Evolutionary conservation across 2,329 filamentous ascomycete species (phyloP), one percentile per base, ranked within the genome.

Genomic region (Fusarium buxicola): DNA sequence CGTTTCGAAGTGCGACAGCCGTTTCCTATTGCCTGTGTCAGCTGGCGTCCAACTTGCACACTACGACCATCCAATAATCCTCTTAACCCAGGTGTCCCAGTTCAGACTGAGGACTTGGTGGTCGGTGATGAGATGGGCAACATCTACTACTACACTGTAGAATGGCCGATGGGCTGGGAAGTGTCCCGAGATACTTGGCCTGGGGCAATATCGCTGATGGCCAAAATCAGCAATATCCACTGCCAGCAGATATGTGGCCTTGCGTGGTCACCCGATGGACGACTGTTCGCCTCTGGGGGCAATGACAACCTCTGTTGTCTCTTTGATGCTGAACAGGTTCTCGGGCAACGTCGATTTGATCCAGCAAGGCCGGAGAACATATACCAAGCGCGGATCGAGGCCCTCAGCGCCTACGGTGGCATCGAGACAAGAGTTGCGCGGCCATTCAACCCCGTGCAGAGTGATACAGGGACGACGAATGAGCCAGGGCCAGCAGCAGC

Each of bases 291-390:
- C 12, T 93, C 92, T 5, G 94, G 95, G 7, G 92, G 92, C 21
- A 98, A 99, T 72, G 95, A 99, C 79, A 97, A 98, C 71, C 77
- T 88, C 4, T 96, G 94, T 72, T 91, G 89, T 67, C 82, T 98
- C 2, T 97, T 96, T 74, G 86, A 94, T 49, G 84, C 86, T 3
- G 81, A 84, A 43, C 83, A 86, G 35, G 79, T 94, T 15, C 72
- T 87, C 15, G 65, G 62, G 7, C 51, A 58, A 30, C 40, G 35
- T 9, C 56, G 34, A 25, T 15, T 13, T 15, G 48, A 47, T 18
- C 53, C 39, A 47, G 11, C 15, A 13, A 43, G 35, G 5, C 31
- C 35, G 8, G 45, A 41, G 18, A 54, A 31, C 28, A 47, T 43
- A 39, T 50, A 49, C 38, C 44, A 47, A 51, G 43, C 24, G 16